phyloP scores from a whole-genome alignment of 2,329 filamentous ascomycete species.

The Colletotrichum sp. region DNA sequence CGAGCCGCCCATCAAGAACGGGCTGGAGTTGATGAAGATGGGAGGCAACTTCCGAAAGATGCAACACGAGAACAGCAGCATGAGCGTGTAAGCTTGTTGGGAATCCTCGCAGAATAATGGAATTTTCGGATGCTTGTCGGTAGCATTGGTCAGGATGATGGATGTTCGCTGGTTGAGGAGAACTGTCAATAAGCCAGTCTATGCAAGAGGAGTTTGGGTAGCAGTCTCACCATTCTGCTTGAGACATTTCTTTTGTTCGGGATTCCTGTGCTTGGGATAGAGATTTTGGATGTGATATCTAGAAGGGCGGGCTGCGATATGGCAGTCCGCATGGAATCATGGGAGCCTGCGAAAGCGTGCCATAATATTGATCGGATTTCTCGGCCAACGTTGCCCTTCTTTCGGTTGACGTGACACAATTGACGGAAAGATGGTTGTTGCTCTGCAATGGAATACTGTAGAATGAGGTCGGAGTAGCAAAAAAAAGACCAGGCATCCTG shows the following conservation, averaged over 20 bases:
- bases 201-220: not conserved
- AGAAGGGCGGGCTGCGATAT: not conserved
- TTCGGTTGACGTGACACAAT: not conserved
- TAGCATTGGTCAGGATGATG: not conserved
- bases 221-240: not conserved
- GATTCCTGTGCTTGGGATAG: not conserved
- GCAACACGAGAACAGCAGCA: not conserved
- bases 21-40: conserved; percentile 3
- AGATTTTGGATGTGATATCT: not conserved
- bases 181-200: not conserved
- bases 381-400: not conserved
- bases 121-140: not conserved
- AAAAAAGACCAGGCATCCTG: not conserved
- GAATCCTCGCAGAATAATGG: accelerated
- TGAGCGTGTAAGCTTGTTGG: not conserved
- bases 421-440: accelerated
- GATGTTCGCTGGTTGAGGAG: not conserved
- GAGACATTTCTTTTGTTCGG: not conserved
- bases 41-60: not conserved
- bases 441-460: not conserved
- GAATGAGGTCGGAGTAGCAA: not conserved
- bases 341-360: not conserved
- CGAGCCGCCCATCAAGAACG: conserved; percentile 13
- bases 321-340: not conserved
- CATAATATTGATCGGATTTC: not conserved